Conservation (phyloP, 495 filamentous ascomycete species). For the Sordaria brevicollis region DNA sequence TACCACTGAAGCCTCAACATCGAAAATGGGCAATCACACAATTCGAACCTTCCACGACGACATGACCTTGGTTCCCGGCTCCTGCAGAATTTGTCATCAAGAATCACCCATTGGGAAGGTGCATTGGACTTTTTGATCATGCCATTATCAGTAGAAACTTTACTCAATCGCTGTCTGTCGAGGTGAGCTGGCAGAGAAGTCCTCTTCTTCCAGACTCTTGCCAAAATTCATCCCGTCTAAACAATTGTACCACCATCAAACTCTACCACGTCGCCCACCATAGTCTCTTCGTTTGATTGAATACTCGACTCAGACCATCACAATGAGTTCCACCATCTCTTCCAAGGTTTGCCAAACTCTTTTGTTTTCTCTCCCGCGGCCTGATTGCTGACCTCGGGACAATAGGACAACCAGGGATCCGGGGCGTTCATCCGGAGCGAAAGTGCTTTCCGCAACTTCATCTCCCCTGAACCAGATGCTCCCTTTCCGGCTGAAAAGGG, state of each 20-base stretch:
- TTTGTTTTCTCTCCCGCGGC: background rate
- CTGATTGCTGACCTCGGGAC: background rate
- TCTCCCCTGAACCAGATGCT: conserved; percentile 38
- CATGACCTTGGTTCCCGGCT: background rate
- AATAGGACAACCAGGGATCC: background rate
- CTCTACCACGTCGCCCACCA: no score
- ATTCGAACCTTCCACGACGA: background rate
- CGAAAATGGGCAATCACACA: background rate
- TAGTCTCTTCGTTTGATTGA: no score
- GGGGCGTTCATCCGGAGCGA: conserved; percentile 33
- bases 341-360: background rate
- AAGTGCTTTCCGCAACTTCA: conserved; percentile 37
- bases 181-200: no score
- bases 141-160: no score
- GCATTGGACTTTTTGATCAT: no score
- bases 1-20: background rate
- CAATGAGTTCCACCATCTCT: background rate
- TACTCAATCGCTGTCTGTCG: no score
- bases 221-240: no score
- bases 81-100: background rate
- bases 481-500: conserved; percentile 54
- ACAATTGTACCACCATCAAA: no score
- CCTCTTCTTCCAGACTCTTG: no score
- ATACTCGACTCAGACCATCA: no score
- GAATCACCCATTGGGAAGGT: background rate